A percentile compares a stretch with the other conserved stretches of the same genome.
phyloP scores from a whole-genome alignment of 345 rosid genomes.

The Rhizophora apiculata region DNA sequence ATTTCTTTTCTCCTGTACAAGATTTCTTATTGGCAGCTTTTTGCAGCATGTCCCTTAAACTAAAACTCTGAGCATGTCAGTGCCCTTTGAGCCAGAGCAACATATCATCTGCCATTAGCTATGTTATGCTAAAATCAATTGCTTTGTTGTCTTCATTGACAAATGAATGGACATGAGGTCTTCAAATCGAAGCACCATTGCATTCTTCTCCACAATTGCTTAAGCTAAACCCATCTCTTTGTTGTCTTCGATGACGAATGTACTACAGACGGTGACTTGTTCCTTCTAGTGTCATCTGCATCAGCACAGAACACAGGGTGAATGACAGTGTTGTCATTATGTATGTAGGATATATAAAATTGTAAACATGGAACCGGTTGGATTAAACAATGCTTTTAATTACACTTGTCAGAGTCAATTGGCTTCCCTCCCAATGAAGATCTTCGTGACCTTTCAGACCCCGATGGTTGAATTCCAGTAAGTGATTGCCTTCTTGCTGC shows the following conservation, averaged over 20 bases:
- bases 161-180: conserved; percentile 35
- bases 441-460: conserved; percentile 50
- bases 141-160: conserved; percentile 1
- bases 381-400: background rate
- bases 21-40: too few relatives aligned
- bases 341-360: background rate
- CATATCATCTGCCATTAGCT: background rate
- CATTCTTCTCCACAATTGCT: background rate
- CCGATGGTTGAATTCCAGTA: conserved; percentile 48
- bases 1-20: too few relatives aligned
- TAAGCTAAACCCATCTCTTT: conserved; percentile 45
- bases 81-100: conserved; percentile 55
- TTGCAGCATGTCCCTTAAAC: background rate
- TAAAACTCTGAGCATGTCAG: background rate
- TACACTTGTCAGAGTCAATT: conserved; percentile 42
- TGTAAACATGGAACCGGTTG: background rate
- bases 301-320: conserved; percentile 19
- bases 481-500: conserved; percentile 70
- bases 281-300: conserved; percentile 43
- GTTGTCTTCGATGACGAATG: conserved; percentile 33
- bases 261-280: conserved; percentile 76
- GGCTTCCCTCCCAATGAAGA: conserved; percentile 82
- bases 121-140: conserved; percentile 8
- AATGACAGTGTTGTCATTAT: conserved; percentile 1
- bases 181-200: background rate